phyloP scores from a whole-genome alignment of 2,329 filamentous ascomycete genomes.

The Colletotrichum sp. region DNA sequence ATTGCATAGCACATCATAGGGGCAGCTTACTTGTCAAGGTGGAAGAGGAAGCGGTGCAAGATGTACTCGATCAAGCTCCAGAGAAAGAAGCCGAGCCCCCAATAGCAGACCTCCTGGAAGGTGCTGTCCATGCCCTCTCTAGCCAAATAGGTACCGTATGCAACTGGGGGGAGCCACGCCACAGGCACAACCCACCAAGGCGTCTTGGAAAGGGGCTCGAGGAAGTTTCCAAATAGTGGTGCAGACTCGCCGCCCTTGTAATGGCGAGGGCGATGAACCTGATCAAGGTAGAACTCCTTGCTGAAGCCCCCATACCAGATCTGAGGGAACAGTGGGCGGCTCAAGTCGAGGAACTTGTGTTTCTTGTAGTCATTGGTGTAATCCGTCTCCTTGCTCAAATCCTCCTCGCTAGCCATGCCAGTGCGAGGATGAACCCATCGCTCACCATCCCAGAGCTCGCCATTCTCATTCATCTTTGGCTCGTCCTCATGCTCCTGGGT shows the following conservation, averaged over 20 bases:
- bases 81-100: constrained; percentile 71
- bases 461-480: constrained; percentile 28
- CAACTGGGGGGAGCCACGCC: constrained; percentile 82
- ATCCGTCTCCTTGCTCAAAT: constrained; percentile 88
- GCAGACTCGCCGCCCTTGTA: constrained; percentile 94
- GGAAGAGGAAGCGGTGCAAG: constrained; percentile 90
- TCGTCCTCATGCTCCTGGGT: constrained; percentile 32
- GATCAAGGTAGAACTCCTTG: constrained; percentile 96
- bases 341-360: constrained; percentile 93
- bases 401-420: constrained; percentile 88
- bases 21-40: constrained; percentile 80
- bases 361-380: constrained; percentile 76
- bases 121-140: constrained; percentile 61
- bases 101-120: constrained; percentile 63
- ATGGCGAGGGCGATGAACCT: constrained; percentile 93
- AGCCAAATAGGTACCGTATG: constrained; percentile 74
- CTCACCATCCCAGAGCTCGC: constrained; percentile 23
- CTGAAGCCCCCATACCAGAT: constrained; percentile 87
- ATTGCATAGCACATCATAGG: not conserved
- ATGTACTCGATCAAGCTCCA: constrained; percentile 93
- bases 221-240: constrained; percentile 94
- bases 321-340: constrained; percentile 83
- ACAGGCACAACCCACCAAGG: constrained; percentile 90
- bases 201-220: constrained; percentile 96
- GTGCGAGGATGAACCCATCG: constrained; percentile 65